Percentiles rank a stretch among this genome's conserved stretches.
phyloP scores from a whole-genome alignment of 1,284 basidiomycete genomes.

The Ceratobasidium sp. region DNA sequence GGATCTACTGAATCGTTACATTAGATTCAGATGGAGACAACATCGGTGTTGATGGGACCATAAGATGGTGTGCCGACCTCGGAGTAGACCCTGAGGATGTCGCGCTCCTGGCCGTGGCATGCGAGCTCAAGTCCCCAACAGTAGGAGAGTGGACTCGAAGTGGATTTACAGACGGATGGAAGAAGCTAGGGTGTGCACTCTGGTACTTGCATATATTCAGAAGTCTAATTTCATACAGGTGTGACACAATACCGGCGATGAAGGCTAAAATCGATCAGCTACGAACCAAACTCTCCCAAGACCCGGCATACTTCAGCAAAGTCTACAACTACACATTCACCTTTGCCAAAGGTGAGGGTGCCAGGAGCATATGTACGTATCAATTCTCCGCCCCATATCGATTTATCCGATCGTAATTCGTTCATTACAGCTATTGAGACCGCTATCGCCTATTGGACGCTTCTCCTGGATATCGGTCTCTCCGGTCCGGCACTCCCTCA shows the following conservation, averaged over 20 bases:
- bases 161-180: slow-evolving; percentile 86
- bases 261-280: slow-evolving; percentile 64
- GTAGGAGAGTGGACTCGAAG: slow-evolving; percentile 79
- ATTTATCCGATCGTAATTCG: slow-evolving; percentile 23
- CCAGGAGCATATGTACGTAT: slow-evolving; percentile 49
- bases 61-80: slow-evolving; percentile 73
- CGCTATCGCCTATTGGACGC: slow-evolving; percentile 83
- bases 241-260: slow-evolving; percentile 77
- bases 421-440: slow-evolving; percentile 64
- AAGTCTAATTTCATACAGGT: slow-evolving; percentile 54
- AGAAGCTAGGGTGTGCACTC: slow-evolving; percentile 63
- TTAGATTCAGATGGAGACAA: slow-evolving; percentile 64
- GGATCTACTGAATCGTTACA: not conserved
- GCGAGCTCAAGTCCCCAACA: slow-evolving; percentile 73
- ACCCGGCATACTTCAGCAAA: slow-evolving; percentile 79
- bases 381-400: slow-evolving; percentile 39
- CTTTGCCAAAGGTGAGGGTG: slow-evolving; percentile 81
- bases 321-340: slow-evolving; percentile 92
- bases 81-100: slow-evolving; percentile 76
- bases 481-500: slow-evolving; percentile 71
- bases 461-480: slow-evolving; percentile 83
- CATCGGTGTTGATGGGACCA: slow-evolving; percentile 77
- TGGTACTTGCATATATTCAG: slow-evolving; percentile 15
- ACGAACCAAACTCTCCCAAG: slow-evolving; percentile 67
- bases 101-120: slow-evolving; percentile 77